Conservation (phyloP, 2,329 filamentous ascomycete genomes). For the Chaetomium globosum region DNA sequence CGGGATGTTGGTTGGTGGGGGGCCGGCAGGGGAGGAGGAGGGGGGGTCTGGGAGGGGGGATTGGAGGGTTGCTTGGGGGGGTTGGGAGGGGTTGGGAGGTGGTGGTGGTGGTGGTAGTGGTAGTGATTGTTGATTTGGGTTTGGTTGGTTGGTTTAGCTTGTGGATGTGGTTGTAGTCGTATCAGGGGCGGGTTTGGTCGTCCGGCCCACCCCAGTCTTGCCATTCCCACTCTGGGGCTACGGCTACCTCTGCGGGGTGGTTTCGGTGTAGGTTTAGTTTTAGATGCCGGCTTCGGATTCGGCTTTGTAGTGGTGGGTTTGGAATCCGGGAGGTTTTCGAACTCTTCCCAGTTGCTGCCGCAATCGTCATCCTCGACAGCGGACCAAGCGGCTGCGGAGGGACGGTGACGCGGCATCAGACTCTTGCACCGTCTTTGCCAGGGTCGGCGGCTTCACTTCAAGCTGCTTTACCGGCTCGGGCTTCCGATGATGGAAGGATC, state of each 20-base stretch:
- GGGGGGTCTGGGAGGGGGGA: constrained; percentile 69
- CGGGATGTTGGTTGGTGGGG: constrained; percentile 82
- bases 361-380: constrained; percentile 41
- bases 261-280: constrained; percentile 25
- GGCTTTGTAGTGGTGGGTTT: constrained; percentile 29
- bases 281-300: constrained; percentile 6
- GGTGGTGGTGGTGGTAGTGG: constrained; percentile 18
- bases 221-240: constrained; percentile 53
- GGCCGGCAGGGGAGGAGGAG: constrained; percentile 57
- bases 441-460: constrained; percentile 51
- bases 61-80: constrained; percentile 35
- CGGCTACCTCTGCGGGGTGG: constrained; percentile 31
- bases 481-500: constrained; percentile 56
- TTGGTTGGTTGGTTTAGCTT: background rate
- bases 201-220: constrained; percentile 45
- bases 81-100: background rate
- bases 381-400: constrained; percentile 53
- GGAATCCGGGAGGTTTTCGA: constrained; percentile 49
- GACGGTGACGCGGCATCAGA: constrained; percentile 44
- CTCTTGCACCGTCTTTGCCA: constrained; percentile 41
- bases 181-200: constrained; percentile 26
- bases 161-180: background rate
- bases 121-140: constrained; percentile 14
- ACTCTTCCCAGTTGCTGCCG: constrained; percentile 56
- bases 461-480: constrained; percentile 55